These are phyloP conservation scores for Acer campestre DNA, from an alignment of 345 rosid species.

Conservation along the genomic window DNA sequence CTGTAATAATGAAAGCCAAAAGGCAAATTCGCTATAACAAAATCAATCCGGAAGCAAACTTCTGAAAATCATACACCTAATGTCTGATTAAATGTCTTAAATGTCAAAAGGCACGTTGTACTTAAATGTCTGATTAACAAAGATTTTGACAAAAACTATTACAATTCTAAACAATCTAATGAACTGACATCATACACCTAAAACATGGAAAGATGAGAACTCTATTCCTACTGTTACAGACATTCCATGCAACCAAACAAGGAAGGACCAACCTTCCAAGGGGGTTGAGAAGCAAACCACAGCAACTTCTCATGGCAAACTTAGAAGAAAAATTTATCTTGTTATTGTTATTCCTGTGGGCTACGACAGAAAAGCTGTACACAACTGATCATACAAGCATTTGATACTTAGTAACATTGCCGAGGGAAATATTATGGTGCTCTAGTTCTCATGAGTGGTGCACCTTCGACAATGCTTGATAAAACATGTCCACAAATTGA, in stretches of 20 bases:
- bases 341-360: slow-evolving; percentile 17
- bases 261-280: background rate
- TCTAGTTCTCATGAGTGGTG: slow-evolving; percentile 43
- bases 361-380: slow-evolving; percentile 29
- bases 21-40: background rate
- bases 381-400: slow-evolving; percentile 28
- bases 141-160: slow-evolving; percentile 5
- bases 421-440: slow-evolving; percentile 1
- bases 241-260: slow-evolving; percentile 8
- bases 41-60: background rate
- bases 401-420: slow-evolving; percentile 15
- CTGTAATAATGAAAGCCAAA: background rate
- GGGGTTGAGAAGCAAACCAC: background rate
- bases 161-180: slow-evolving; percentile 13
- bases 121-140: background rate
- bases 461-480: slow-evolving; percentile 53
- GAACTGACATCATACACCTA: slow-evolving; percentile 2
- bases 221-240: slow-evolving; percentile 22
- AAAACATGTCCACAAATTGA: slow-evolving; percentile 63
- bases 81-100: too few species aligned
- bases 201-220: background rate
- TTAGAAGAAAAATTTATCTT: background rate
- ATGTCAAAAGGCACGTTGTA: background rate
- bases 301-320: slow-evolving; percentile 16
- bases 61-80: background rate